Percentiles rank a stretch among this genome's conserved stretches.
These are phyloP conservation scores for Lojkania enalia DNA, from an alignment of 2,329 filamentous ascomycete species.

Conservation along the genomic window DNA sequence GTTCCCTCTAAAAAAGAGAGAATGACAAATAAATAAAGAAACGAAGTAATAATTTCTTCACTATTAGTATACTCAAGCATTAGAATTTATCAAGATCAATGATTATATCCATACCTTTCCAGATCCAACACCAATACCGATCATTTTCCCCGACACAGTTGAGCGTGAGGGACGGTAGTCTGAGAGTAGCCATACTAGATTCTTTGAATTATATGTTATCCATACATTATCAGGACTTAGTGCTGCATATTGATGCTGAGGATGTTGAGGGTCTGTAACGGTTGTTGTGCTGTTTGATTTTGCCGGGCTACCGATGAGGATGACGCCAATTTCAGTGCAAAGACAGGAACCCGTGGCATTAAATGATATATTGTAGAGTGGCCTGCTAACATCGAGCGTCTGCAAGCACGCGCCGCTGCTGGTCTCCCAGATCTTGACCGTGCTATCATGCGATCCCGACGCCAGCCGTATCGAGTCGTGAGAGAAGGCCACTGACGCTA, in stretches of 20 bases:
- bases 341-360: not conserved
- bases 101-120: no score
- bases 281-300: not conserved
- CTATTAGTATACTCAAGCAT: no score
- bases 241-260: not conserved
- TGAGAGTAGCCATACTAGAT: not conserved
- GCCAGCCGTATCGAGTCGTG: no score
- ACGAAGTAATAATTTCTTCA: no score
- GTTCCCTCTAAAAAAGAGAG: no score
- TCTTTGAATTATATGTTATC: constrained; percentile 1
- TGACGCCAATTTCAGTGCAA: not conserved
- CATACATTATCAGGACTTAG: not conserved
- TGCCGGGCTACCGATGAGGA: not conserved
- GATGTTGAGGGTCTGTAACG: not conserved
- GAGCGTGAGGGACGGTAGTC: not conserved
- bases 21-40: no score
- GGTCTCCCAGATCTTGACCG: no score
- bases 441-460: no score
- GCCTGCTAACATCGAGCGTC: no score
- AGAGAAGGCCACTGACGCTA: no score
- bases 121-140: not conserved
- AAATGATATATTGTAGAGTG: not conserved
- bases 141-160: not conserved
- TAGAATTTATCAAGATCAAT: no score
- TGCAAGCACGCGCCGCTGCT: no score